phyloP scores from a whole-genome alignment of 306 rosid species.

The Sicyos baderoa region DNA sequence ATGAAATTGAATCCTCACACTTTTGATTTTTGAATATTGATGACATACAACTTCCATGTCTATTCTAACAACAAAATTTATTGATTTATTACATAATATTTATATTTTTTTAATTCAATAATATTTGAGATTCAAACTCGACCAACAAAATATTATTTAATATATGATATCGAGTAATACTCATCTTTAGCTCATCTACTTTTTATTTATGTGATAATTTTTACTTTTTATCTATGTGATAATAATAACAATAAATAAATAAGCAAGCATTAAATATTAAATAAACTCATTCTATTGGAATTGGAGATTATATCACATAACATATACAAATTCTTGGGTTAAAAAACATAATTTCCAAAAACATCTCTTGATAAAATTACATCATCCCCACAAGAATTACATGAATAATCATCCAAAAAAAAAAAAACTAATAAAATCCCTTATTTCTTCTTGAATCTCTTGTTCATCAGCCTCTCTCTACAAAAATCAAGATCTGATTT shows the following conservation, averaged over 20 bases:
- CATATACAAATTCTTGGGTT: conserved; percentile 1
- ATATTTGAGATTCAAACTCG: too few species aligned
- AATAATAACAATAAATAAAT: background rate
- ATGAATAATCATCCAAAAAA: conserved; percentile 7
- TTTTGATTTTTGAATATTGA: too few species aligned
- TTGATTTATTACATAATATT: too few species aligned
- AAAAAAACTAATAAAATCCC: background rate
- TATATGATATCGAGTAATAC: too few species aligned
- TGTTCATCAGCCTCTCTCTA: background rate
- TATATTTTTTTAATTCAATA: too few species aligned
- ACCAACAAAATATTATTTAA: too few species aligned
- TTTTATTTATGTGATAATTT: too few species aligned
- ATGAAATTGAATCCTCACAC: too few species aligned
- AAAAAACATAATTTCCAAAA: conserved; percentile 1
- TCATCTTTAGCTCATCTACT: too few species aligned
- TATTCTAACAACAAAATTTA: too few species aligned
- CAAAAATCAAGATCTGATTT: conserved; percentile 9
- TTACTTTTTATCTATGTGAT: too few species aligned
- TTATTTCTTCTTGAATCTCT: background rate
- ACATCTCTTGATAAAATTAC: background rate
- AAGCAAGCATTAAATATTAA: background rate
- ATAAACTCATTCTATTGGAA: background rate
- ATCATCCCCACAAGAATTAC: background rate
- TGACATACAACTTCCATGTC: too few species aligned
- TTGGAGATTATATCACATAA: conserved; percentile 8